Evolutionary conservation across 495 filamentous ascomycete species (phyloP).

Genomic region (Chaetomium tenue): DNA sequence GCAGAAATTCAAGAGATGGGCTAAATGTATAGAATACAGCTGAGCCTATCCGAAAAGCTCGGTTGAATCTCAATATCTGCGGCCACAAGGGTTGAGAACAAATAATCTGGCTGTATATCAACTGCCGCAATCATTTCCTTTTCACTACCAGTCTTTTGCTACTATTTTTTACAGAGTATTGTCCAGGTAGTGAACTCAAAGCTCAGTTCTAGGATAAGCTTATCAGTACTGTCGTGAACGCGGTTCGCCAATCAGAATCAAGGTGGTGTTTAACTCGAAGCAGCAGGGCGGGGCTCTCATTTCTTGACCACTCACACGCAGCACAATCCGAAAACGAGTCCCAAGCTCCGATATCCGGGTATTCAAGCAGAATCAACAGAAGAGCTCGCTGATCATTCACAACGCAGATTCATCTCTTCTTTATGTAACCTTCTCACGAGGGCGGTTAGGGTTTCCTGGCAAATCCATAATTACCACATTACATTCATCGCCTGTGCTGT

Average conservation of each 20-base stretch:
- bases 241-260: background rate
- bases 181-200: background rate
- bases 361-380: background rate
- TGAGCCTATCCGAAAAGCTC: background rate
- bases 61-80: background rate
- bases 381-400: too few species aligned
- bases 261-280: conserved; percentile 2
- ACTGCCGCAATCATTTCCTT: too few species aligned
- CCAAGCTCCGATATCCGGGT: background rate
- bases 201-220: background rate
- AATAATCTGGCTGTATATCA: too few species aligned
- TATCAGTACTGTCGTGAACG: background rate
- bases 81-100: too few species aligned
- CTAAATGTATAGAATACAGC: background rate
- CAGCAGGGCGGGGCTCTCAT: background rate
- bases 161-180: too few species aligned
- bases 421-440: background rate
- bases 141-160: too few species aligned
- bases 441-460: too few species aligned
- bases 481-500: too few species aligned
- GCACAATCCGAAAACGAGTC: conserved; percentile 18
- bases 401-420: background rate
- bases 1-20: conserved; percentile 1
- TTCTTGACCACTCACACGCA: conserved; percentile 18
- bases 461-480: too few species aligned